Evolutionary conservation across 768 basidiomycete species (phyloP).

Genomic region (Mycena maculata): DNA sequence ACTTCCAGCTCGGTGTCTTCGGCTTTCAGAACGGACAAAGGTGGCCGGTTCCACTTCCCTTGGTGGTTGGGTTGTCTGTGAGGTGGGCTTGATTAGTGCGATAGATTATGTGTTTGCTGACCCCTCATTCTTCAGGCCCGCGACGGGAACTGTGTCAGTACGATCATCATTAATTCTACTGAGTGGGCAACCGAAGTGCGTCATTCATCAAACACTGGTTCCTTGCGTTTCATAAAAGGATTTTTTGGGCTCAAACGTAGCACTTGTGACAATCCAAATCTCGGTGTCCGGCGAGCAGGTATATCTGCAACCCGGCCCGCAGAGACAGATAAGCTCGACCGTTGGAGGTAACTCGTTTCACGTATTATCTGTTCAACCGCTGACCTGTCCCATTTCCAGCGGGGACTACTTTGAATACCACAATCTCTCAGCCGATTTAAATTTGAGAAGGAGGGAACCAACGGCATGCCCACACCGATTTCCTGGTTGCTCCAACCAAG

Average conservation of each 20-base stretch:
- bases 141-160: constrained; percentile 33
- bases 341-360: no score
- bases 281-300: constrained; percentile 16
- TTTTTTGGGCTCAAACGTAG: constrained; percentile 17
- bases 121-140: constrained; percentile 13
- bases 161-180: constrained; percentile 17
- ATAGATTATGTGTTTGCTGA: background rate
- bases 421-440: no score
- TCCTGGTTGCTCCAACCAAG: no score
- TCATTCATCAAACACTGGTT: background rate
- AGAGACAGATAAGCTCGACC: constrained; percentile 20
- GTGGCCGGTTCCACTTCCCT: constrained; percentile 33
- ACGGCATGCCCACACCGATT: no score
- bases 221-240: background rate
- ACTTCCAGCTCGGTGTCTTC: no score
- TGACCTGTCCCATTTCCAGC: background rate
- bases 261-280: constrained; percentile 30
- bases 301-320: constrained; percentile 21
- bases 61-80: constrained; percentile 34
- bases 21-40: constrained; percentile 30
- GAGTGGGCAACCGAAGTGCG: constrained; percentile 26
- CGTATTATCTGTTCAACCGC: background rate
- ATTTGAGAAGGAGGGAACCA: no score
- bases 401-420: no score
- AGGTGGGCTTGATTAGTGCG: background rate